These are phyloP conservation scores for Trifolium fragiferum DNA, from an alignment of 306 rosid genomes.

Conservation along the genomic window DNA sequence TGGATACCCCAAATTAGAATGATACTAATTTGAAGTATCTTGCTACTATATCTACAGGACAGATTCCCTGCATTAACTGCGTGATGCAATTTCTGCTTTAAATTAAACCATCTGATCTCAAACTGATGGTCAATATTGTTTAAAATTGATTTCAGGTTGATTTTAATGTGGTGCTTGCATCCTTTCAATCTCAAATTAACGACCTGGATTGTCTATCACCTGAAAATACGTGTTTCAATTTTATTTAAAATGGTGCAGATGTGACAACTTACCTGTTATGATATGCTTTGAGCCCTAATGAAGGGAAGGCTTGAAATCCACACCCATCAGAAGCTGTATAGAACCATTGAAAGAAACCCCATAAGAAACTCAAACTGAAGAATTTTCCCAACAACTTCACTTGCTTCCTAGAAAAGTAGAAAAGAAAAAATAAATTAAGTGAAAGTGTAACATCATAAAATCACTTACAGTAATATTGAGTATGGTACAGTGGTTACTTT, in stretches of 20 bases:
- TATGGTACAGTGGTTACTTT: constrained; percentile 45
- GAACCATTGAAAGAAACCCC: constrained; percentile 70
- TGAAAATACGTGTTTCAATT: no score
- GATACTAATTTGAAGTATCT: constrained; percentile 13
- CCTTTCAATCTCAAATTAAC: no score
- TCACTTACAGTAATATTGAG: constrained; percentile 15
- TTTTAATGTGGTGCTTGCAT: no score
- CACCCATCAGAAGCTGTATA: constrained; percentile 53
- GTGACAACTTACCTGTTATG: constrained; percentile 41
- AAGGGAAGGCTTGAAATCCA: constrained; percentile 58
- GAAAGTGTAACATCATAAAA: constrained; percentile 24
- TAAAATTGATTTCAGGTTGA: no score
- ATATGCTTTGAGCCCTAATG: constrained; percentile 58
- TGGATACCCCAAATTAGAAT: neutral
- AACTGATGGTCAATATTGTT: no score
- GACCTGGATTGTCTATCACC: no score
- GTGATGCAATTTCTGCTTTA: no score
- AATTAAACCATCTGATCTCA: no score
- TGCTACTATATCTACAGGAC: neutral
- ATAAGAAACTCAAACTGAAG: constrained; percentile 55
- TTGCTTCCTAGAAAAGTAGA: constrained; percentile 56
- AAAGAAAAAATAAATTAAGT: constrained; percentile 23
- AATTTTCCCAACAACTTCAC: constrained; percentile 58
- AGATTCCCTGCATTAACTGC: no score
- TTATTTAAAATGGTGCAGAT: constrained; percentile 12